Evolutionary conservation across 176 grass and related monocot species (phyloP), one percentile per base, ranked within the genome.

Genomic region (Aechmea fasciata): DNA sequence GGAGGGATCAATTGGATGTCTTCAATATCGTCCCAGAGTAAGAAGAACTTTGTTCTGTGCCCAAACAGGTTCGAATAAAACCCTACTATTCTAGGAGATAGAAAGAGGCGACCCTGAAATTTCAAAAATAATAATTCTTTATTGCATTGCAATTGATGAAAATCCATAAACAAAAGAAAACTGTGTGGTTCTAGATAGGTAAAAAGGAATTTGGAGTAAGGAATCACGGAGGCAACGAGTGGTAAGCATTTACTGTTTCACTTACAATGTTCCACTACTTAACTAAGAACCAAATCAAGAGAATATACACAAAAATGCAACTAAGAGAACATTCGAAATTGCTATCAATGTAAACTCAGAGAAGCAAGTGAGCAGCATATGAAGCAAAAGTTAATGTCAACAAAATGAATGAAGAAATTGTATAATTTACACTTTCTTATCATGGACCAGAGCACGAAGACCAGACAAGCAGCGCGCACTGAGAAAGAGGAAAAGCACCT

Each of bases 21-120:
- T 57, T 96, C 93, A 85, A 96, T 97, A 85, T 97, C 94, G 75
- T 97, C 89, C 94, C 94, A 97, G 76, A 97, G 89, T 76, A 92
- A 90, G 84, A 97, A 97, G 76, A 97, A 96, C 64, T 92, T 97
- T 57, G 94, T 97, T 85, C 92, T 97, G 72, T 87, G 94, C 11
- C 94, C 94, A 63, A 97, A 97, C 26, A 97, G 69, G 75, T 87
- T 97, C 0, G 94, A 82, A 62, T 97, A 87, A 62, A 97, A 97
- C 26, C 94, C 94, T 74, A 92, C 82, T 82, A 97, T 97, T 85
- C 94, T 88, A 71, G 94, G 94, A 73, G 94, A 97, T 47, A 97
- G 49, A 85, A 97, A 97, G 15, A 97, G 70, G 11, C 94, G 86
- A 55, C 94, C 94, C 94, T 97, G 76, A 84, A 79, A 41, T 41